phyloP scores from a whole-genome alignment of 202 grass and related monocot species.

The Panicum virgatum region DNA sequence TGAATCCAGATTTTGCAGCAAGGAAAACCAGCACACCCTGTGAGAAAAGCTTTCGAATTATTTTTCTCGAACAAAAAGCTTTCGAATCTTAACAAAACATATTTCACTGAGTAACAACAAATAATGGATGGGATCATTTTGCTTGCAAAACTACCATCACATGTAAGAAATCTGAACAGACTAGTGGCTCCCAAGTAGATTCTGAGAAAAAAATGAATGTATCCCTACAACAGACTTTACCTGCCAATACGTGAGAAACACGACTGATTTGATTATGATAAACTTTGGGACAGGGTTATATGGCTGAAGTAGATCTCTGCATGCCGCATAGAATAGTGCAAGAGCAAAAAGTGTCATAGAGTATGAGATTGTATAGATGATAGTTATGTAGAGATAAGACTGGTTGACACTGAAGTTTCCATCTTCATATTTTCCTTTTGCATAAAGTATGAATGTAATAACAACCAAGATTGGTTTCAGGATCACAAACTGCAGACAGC shows the following conservation, averaged over 20 bases:
- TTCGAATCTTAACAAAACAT: background rate
- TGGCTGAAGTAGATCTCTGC: conserved; percentile 71
- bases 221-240: conserved; percentile 37
- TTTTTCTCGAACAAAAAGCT: background rate
- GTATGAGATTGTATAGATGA: conserved; percentile 82
- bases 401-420: conserved; percentile 82
- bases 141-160: background rate
- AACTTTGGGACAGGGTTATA: conserved; percentile 90
- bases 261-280: conserved; percentile 88
- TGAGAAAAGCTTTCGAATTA: conserved; percentile 3
- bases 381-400: conserved; percentile 84
- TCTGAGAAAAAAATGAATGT: background rate
- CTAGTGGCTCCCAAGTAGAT: background rate
- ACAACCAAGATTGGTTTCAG: conserved; percentile 85
- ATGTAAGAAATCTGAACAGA: background rate
- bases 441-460: conserved; percentile 80
- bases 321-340: conserved; percentile 76
- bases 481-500: conserved; percentile 82
- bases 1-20: conserved; percentile 73
- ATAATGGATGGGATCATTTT: background rate
- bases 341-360: conserved; percentile 74
- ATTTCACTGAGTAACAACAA: background rate
- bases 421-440: conserved; percentile 78
- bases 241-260: conserved; percentile 95
- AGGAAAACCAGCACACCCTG: conserved; percentile 89